Evolutionary conservation across 202 grass and related monocot species (phyloP).

Genomic region (Panicum hallii): DNA sequence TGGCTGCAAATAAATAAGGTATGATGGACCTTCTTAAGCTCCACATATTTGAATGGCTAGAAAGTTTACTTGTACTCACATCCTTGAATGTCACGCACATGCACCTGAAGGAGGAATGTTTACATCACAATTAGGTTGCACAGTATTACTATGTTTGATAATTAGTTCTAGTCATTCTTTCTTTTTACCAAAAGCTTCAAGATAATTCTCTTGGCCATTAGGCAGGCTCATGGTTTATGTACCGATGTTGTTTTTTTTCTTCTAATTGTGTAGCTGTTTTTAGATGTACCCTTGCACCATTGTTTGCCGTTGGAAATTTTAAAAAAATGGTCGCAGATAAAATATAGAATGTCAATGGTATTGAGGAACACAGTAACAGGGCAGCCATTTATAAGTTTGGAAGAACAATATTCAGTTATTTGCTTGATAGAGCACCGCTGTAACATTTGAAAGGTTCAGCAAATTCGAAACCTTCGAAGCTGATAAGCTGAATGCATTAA

Average conservation of each 20-base stretch:
- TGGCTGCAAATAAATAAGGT: conserved; percentile 99
- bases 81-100: background rate
- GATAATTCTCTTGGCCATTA: background rate
- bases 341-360: background rate
- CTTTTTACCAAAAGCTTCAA: background rate
- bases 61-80: background rate
- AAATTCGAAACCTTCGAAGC: conserved; percentile 4
- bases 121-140: background rate
- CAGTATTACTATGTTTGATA: background rate
- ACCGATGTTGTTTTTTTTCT: background rate
- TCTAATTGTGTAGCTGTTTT: conserved; percentile 3
- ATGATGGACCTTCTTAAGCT: conserved; percentile 15
- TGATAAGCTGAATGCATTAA: background rate
- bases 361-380: background rate
- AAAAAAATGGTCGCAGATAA: background rate
- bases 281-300: background rate
- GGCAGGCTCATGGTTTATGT: conserved; percentile 2
- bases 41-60: conserved; percentile 3
- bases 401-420: background rate
- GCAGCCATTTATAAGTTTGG: background rate
- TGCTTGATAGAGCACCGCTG: background rate
- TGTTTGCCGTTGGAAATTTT: background rate
- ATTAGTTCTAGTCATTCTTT: background rate
- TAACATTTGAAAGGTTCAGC: conserved; percentile 1
- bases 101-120: conserved; percentile 5